Evolutionary conservation across 1,284 basidiomycete species (phyloP), one percentile per base, ranked within the genome.

Genomic region (Ganoderma meredithae): DNA sequence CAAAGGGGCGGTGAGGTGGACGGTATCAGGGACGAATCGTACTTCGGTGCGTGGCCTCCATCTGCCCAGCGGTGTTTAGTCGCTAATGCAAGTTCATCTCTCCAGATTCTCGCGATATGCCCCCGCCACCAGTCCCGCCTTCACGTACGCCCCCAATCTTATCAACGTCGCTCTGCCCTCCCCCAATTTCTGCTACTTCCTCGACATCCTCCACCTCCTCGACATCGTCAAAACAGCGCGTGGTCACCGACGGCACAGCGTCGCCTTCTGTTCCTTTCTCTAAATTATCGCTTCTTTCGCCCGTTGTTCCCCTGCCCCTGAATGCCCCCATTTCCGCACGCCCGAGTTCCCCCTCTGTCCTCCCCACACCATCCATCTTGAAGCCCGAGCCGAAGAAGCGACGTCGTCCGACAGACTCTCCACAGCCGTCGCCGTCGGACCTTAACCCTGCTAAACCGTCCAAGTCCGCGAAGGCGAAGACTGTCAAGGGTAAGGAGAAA

Each of bases 51-150:
- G 76, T 71, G 53, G 0, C 43, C 2, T 33, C 1, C 15, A 44
- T 22, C n/a, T 27, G 7, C 4, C 12, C 3, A 3, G 39, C 39
- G 9, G 33, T 25, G 47, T 1, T 9, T 49, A 22, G 27, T 61
- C 22, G 47, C 58, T 58, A n/a, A 36, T 62, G 41, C 31, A 31
- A 52, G 43, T 49, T 15, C 49, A 17, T 10, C 56, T 10, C 8
- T n/a, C 8, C 65, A 79, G 79, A 79, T 65, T 67, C 73, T 4
- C 76, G 74, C 33, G 80, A 81, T 15, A 85, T 84, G 84, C 83
- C 83, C 13, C 83, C 83, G 10, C 85, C 85, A 17, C 85, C 83
- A 3, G 79, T 85, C 70, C 84, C 83, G 6, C 79, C 81, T 8
- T 76, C 77, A 9, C 76, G 80, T 39, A 79, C 82, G 68, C 79